Base-by-base conservation (phyloP, 2,329 filamentous ascomycete species). In the Ophiostoma sp. region DNA sequence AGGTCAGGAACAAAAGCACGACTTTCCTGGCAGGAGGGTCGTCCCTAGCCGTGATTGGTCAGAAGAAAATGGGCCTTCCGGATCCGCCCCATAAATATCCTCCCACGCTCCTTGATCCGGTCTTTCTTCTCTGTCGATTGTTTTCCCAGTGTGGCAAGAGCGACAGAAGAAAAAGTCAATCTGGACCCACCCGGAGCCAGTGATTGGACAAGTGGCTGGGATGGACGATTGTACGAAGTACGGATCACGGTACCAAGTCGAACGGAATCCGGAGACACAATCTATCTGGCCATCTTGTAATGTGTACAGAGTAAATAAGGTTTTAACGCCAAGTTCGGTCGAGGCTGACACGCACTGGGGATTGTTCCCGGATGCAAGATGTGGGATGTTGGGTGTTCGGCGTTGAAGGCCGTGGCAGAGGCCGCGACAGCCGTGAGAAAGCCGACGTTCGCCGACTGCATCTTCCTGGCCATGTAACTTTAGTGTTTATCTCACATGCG, bases 1-100 rank as follows among this genome's bases (percentile, higher is more conserved):
- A 60, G 47, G 45, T 49, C 45, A 66, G 60, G 65, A 66, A 69
- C 68, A 66, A 16, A 42, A 64, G 27, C 38, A 66, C 41, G 12
- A 27, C 38, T 68, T 67, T 68, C 68, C 69, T 70, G 66, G 68
- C 60, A 41, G 38, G 67, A 66, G 36, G 27, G 12, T 7, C 3
- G 12, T 0, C 5, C 2, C 3, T 9, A 36, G 11, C 5, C 16
- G 3, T n/a, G 38, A 62, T 62, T 62, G 58, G 58, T 8, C 2
- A 8, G 7, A 9, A n/a, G 4, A 42, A 40, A 41, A 41, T 16
- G 58, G 49, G 49, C 27, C 49, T 55, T 1, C 6, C n/a, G 5
- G 1, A 36, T 3, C 11, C 3, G 4, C 18, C 49, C 49, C 27
- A 27, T 2, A 27, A 27, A 27, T 27, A 27, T 27, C 1, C 27